phyloP scores from a whole-genome alignment of 768 basidiomycete genomes.

The Phaeotremella skinneri region DNA sequence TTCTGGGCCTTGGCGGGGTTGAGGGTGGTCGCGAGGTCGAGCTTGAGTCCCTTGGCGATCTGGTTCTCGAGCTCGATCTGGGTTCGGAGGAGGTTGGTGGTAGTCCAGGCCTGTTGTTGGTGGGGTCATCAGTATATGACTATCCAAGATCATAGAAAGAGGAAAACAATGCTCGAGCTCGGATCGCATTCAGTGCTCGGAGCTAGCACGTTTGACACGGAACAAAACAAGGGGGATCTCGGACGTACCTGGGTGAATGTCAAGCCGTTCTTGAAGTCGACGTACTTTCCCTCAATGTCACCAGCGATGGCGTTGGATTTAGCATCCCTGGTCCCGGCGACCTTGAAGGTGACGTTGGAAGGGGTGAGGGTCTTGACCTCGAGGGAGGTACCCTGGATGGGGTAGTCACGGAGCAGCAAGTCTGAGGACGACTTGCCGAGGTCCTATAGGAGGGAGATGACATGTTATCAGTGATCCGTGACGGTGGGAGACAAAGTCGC shows the following conservation, averaged over 20 bases:
- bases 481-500: conserved; percentile 2
- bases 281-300: conserved; percentile 94
- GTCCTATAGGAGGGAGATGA: conserved; percentile 34
- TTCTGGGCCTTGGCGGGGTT: conserved; percentile 82
- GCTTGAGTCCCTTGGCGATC: conserved; percentile 94
- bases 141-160: too few relatives aligned
- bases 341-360: conserved; percentile 89
- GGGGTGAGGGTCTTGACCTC: conserved; percentile 56
- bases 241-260: conserved; percentile 66
- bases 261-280: conserved; percentile 86
- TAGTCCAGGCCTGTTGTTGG: conserved; percentile 77
- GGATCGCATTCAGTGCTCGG: too few relatives aligned
- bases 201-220: too few relatives aligned
- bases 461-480: conserved; percentile 9
- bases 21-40: conserved; percentile 80
- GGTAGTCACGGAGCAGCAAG: conserved; percentile 88
- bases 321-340: conserved; percentile 74
- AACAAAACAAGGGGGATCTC: too few relatives aligned
- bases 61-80: conserved; percentile 94
- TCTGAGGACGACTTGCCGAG: conserved; percentile 93
- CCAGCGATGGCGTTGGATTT: conserved; percentile 72
- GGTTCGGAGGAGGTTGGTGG: conserved; percentile 84
- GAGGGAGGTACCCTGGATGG: conserved; percentile 60
- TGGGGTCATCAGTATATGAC: neutral
- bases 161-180: too few relatives aligned